Percentiles rank a stretch among this genome's conserved stretches.
These are phyloP conservation scores for Solanum sejunctum DNA, from an alignment of 257 asterid species.

Conservation along the genomic window DNA sequence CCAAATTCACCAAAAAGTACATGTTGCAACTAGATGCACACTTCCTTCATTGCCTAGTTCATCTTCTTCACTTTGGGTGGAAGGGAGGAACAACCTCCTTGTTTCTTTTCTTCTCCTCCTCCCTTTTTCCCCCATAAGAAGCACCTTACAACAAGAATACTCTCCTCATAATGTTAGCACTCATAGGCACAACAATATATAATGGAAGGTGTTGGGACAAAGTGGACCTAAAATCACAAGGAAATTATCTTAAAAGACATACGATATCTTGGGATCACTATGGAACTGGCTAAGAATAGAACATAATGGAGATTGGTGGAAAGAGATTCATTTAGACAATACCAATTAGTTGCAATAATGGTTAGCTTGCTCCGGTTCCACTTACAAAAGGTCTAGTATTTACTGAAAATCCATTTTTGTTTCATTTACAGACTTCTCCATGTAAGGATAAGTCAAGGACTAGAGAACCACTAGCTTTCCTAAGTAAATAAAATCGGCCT, in stretches of 20 bases:
- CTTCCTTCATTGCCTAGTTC: not conserved
- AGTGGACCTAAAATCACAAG: not conserved
- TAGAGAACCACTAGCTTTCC: not conserved
- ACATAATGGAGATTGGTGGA: not conserved
- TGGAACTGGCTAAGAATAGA: not conserved
- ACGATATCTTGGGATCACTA: not conserved
- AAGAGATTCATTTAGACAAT: not conserved
- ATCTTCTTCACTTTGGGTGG: not conserved
- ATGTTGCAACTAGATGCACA: not conserved
- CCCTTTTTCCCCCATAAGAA: not conserved
- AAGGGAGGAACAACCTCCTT: not conserved
- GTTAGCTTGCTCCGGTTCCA: not conserved
- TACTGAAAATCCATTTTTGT: not conserved
- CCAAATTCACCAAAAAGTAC: not conserved
- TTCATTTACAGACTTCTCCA: not conserved
- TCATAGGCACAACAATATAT: not conserved
- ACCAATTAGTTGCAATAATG: not conserved
- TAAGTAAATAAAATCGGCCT: not conserved
- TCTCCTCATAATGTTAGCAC: not conserved
- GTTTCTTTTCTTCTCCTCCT: not conserved
- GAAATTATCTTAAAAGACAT: not conserved
- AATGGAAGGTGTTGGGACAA: not conserved
- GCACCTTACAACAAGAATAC: not conserved
- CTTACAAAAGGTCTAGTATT: not conserved
- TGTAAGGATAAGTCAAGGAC: not conserved